Percentiles rank a stretch among this genome's conserved stretches.
These are phyloP conservation scores for Alternaria ethzedia DNA, from an alignment of 2,329 filamentous ascomycete genomes.

Conservation along the genomic window DNA sequence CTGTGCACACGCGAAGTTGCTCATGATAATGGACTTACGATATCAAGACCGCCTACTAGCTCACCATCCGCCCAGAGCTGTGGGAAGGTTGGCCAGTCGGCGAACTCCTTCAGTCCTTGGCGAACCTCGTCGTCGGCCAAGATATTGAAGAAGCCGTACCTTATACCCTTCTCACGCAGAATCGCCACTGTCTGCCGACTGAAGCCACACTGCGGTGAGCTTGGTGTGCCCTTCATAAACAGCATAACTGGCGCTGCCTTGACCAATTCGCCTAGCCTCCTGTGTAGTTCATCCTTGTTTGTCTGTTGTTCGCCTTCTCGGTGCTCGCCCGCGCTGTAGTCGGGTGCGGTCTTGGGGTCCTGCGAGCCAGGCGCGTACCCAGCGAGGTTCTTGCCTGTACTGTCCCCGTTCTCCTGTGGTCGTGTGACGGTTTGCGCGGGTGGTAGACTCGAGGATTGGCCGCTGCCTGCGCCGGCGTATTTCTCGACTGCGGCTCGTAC, in stretches of 20 bases:
- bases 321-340: constrained; percentile 50
- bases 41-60: constrained; percentile 91
- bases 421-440: constrained; percentile 54
- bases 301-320: constrained; percentile 42
- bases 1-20: background rate
- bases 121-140: constrained; percentile 95
- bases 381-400: constrained; percentile 50
- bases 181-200: constrained; percentile 87
- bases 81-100: constrained; percentile 98
- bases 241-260: constrained; percentile 98
- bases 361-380: constrained; percentile 52
- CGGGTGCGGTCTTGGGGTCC: constrained; percentile 56
- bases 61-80: constrained; percentile 93
- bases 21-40: constrained; percentile 67
- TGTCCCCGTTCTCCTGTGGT: constrained; percentile 46
- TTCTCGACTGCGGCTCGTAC: constrained; percentile 86
- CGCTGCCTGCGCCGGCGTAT: constrained; percentile 65
- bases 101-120: constrained; percentile 94
- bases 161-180: constrained; percentile 85
- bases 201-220: constrained; percentile 88
- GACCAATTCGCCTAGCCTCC: constrained; percentile 81
- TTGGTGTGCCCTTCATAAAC: constrained; percentile 97
- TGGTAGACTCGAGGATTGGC: constrained; percentile 49
- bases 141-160: constrained; percentile 99
- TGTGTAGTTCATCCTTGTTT: constrained; percentile 82